phyloP scores from a whole-genome alignment of 139 green algal genomes.

The Zygnema cylindricum region DNA sequence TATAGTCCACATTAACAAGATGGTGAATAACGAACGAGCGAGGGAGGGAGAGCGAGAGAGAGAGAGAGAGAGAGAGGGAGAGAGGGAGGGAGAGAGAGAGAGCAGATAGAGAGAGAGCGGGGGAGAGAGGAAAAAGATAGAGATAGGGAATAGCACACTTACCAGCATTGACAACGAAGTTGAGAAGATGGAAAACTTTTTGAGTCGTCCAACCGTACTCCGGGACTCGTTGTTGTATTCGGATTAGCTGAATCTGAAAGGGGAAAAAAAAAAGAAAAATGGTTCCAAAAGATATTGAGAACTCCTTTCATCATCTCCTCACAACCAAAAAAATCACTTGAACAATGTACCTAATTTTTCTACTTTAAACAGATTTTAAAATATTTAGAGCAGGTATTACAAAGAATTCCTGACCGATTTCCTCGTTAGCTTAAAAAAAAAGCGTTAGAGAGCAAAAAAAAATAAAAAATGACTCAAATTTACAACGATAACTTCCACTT shows the following conservation, averaged over 20 bases:
- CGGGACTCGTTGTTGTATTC: constrained; percentile 90
- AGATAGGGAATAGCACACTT: too few species aligned
- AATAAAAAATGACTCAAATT: not conserved
- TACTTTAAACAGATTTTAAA: not conserved
- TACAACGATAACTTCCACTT: too few species aligned
- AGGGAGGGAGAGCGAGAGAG: not conserved
- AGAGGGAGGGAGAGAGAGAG: constrained; percentile 5
- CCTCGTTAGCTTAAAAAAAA: too few species aligned
- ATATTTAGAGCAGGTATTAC: not conserved
- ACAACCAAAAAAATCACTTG: too few species aligned
- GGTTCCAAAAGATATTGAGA: too few species aligned
- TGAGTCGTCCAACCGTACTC: constrained; percentile 99
- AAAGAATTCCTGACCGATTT: not conserved
- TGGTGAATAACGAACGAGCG: not conserved
- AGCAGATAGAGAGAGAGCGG: not conserved
- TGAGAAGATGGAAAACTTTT: constrained; percentile 99
- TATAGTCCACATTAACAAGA: not conserved
- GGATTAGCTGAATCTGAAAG: constrained; percentile 65
- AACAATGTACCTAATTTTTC: not conserved
- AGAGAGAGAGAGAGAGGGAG: constrained; percentile 1
- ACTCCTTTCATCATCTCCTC: too few species aligned
- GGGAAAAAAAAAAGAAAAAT: too few species aligned
- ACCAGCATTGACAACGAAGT: constrained; percentile 74
- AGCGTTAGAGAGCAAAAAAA: too few species aligned
- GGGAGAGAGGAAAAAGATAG: too few species aligned